These are phyloP conservation scores for Mycena capillaripes DNA, from an alignment of 768 basidiomycete genomes.

Conservation along the genomic window DNA sequence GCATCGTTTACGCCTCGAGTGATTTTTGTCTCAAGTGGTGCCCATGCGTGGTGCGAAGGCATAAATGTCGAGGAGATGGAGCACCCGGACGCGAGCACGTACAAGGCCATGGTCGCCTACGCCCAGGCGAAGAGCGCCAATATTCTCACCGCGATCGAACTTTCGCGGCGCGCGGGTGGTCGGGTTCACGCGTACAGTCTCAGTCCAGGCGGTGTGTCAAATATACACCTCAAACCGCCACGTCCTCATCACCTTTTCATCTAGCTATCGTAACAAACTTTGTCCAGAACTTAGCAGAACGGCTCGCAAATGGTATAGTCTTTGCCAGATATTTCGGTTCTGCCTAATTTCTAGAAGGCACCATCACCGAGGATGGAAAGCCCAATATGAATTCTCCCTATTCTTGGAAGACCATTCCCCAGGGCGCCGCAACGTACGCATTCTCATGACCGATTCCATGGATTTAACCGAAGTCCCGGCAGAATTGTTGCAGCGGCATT, in stretches of 20 bases:
- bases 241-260: neutral
- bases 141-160: constrained; percentile 27
- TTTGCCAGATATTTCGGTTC: no score
- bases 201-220: constrained; percentile 26
- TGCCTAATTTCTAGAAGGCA: neutral
- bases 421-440: constrained; percentile 31
- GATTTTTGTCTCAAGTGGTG: constrained; percentile 23
- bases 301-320: constrained; percentile 8
- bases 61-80: constrained; percentile 17
- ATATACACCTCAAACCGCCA: no score
- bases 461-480: no score
- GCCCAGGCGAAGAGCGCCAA: constrained; percentile 27
- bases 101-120: constrained; percentile 14
- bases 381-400: neutral
- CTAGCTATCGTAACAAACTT: constrained; percentile 31
- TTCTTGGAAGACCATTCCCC: constrained; percentile 28
- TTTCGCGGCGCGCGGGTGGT: constrained; percentile 22
- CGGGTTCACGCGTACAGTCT: constrained; percentile 25
- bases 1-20: constrained; percentile 22
- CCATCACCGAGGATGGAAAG: constrained; percentile 25
- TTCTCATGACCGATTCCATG: no score
- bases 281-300: neutral
- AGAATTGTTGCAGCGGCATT: constrained; percentile 30
- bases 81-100: constrained; percentile 22
- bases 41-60: constrained; percentile 22